phyloP scores from a whole-genome alignment of 129 eudicot species.

The Lonicera japonica region DNA sequence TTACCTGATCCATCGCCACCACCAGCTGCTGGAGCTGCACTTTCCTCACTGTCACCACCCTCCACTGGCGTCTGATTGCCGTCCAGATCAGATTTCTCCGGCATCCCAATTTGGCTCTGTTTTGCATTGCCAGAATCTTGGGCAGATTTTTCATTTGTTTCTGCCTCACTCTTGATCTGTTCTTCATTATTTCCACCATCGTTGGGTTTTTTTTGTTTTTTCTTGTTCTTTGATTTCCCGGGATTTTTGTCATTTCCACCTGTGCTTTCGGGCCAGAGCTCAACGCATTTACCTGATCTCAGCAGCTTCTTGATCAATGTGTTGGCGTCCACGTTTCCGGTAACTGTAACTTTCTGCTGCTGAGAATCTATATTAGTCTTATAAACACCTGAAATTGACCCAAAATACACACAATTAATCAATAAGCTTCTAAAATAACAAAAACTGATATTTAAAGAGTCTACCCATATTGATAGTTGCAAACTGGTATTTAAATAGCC shows the following conservation, averaged over 20 bases:
- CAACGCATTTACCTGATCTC: constrained; percentile 63
- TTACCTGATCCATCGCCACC: constrained; percentile 24
- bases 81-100: not conserved
- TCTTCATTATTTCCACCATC: constrained; percentile 21
- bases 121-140: constrained; percentile 6
- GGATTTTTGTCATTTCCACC: constrained; percentile 11
- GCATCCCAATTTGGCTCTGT: not conserved
- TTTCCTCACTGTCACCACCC: constrained; percentile 15
- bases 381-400: constrained; percentile 55
- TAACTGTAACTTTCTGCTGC: constrained; percentile 59
- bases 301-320: constrained; percentile 63
- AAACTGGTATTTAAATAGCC: too few species aligned
- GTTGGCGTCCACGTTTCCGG: constrained; percentile 58
- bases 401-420: not conserved
- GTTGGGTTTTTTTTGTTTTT: constrained; percentile 30
- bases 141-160: not conserved
- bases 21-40: not conserved
- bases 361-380: constrained; percentile 57
- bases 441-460: too few species aligned
- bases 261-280: constrained; percentile 47
- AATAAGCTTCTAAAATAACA: not conserved
- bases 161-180: constrained; percentile 8
- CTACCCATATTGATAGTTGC: too few species aligned
- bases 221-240: constrained; percentile 25
- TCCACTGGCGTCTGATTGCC: constrained; percentile 17